Evolutionary conservation across 1,284 basidiomycete genomes (phyloP).

Genomic region (Sphaerobolus stellatus): DNA sequence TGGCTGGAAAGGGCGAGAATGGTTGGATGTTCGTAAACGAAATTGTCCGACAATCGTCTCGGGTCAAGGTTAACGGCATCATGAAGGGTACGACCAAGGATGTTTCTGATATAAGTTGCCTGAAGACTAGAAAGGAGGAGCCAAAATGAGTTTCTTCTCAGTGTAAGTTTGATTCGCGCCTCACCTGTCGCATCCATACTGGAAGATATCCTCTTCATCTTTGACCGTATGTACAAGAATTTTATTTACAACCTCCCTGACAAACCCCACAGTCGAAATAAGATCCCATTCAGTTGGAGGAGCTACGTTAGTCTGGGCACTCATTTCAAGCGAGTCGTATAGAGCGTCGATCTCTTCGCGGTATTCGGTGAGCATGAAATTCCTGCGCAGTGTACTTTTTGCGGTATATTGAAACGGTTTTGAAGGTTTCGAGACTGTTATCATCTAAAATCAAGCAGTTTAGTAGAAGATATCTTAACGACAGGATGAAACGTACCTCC

Average conservation of each 20-base stretch:
- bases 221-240: slow-evolving; percentile 4
- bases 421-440: slow-evolving; percentile 28
- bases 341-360: slow-evolving; percentile 31
- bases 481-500: slow-evolving; percentile 18
- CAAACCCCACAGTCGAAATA: slow-evolving; percentile 1
- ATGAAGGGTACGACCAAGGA: slow-evolving; percentile 34
- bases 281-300: slow-evolving; percentile 7
- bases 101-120: slow-evolving; percentile 43
- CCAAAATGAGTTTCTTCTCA: no score
- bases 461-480: background rate
- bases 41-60: slow-evolving; percentile 21
- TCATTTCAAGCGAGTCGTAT: slow-evolving; percentile 21
- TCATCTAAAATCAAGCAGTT: slow-evolving; percentile 35
- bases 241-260: slow-evolving; percentile 8
- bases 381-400: slow-evolving; percentile 32
- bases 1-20: slow-evolving; percentile 24
- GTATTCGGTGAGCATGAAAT: slow-evolving; percentile 27
- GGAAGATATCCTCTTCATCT: slow-evolving; percentile 20
- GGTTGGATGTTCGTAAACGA: slow-evolving; percentile 37
- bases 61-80: slow-evolving; percentile 17
- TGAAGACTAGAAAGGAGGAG: slow-evolving; percentile 37
- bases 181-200: no score
- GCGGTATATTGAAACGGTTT: slow-evolving; percentile 32
- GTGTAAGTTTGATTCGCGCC: slow-evolving; percentile 19
- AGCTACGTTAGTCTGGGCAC: slow-evolving; percentile 11